Conservation (phyloP, 2,329 filamentous ascomycete species). For the Diaporthe ampelina region DNA sequence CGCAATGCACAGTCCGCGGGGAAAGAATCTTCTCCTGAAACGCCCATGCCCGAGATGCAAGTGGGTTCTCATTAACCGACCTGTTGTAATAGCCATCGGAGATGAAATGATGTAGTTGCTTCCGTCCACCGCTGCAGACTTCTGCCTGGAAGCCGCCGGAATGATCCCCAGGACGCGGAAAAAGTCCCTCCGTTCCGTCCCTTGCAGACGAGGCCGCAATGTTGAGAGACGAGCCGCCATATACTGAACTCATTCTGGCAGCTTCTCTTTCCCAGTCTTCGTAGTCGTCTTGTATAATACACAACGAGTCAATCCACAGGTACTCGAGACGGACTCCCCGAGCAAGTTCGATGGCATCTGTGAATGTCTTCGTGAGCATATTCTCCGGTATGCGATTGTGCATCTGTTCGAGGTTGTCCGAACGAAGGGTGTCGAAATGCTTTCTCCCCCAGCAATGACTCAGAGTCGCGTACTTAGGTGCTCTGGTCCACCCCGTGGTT, state of each 20-base stretch:
- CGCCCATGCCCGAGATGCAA: background rate
- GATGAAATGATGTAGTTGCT: background rate
- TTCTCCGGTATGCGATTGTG: background rate
- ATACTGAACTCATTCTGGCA: background rate
- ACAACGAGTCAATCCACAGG: background rate
- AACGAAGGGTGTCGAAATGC: background rate
- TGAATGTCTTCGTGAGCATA: background rate
- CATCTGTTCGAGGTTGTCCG: background rate
- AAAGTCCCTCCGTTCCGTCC: background rate
- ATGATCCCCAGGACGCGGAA: background rate
- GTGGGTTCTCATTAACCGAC: background rate
- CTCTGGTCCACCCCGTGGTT: background rate
- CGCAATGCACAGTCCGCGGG: background rate
- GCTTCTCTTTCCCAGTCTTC: background rate
- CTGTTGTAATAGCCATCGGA: background rate
- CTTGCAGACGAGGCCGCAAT: background rate
- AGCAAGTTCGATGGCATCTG: background rate
- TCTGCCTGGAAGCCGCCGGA: background rate
- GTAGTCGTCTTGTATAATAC: background rate
- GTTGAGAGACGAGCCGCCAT: background rate
- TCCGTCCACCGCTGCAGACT: background rate
- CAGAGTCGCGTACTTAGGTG: background rate
- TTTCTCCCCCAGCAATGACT: background rate
- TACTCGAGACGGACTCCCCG: background rate
- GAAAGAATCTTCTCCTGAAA: background rate